Evolutionary conservation across 352 stramenopile genomes (phyloP), one percentile per base, ranked within the genome.

Genomic region (Phytophthora foliorum): DNA sequence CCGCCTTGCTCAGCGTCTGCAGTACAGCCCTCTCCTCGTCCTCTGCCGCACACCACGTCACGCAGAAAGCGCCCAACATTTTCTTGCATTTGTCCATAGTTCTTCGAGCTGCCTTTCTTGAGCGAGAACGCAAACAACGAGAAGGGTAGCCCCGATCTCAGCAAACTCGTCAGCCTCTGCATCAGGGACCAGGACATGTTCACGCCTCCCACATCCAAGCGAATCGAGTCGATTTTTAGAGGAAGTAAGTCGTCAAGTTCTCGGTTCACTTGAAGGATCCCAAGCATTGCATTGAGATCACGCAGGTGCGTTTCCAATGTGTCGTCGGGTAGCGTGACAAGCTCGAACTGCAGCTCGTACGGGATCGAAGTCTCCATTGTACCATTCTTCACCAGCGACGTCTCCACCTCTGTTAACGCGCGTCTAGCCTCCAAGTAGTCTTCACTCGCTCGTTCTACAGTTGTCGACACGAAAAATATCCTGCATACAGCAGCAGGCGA

Each of bases 111-210:
- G 9, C 24, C 6, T 51, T 61, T 61, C 56, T 75, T 75, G 4
- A 75, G 42, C 14, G 56, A 67, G 29, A 75, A 75, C 3, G 55
- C 67, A 62, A 75, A 71, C 17, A 71, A 31, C 14, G 67, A 75
- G 17, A 75, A 64, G 0, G 34, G 50, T 11, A 61, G 38, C 9
- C 55, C 31, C 17, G 55, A 63, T 29, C n/a, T 64, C 36, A 75
- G 44, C 31, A 71, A 54, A 17, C 11, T 54, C 16, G 34, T 63
- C 55, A 75, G 19, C 22, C 67, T 61, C 60, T 66, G 67, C 42
- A 55, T 71, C 25, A 75, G 19, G 16, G 67, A 63, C 67, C 67
- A 71, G 1, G 48, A 60, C 25, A 59, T 61, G 25, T 60, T 64
- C 17, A 71, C 29, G 0, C 42, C 42, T 53, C 67, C 67, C 11